Percentiles rank a stretch among this genome's conserved stretches.
Evolutionary conservation across 768 basidiomycete species (phyloP).

Genomic region (Collybiopsis luxurians): DNA sequence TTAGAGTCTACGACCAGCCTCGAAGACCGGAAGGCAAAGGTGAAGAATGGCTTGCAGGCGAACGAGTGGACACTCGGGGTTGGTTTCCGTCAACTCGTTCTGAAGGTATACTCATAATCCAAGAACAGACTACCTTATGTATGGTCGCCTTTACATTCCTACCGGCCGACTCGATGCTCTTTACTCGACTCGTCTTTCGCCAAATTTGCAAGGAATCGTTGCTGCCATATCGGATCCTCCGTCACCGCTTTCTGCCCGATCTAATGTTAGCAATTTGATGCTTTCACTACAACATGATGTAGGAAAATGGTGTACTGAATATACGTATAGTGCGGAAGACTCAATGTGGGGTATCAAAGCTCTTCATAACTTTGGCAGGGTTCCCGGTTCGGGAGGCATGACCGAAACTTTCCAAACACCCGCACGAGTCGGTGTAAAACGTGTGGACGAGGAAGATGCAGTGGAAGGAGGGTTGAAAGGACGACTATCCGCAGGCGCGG

Average conservation of each 20-base stretch:
- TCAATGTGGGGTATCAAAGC: conserved; percentile 89
- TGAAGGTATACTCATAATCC: conserved; percentile 9
- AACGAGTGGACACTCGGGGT: conserved; percentile 78
- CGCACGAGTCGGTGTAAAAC: conserved; percentile 47
- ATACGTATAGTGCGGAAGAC: conserved; percentile 92
- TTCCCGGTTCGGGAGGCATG: conserved; percentile 31
- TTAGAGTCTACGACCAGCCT: conserved; percentile 81
- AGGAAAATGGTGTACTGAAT: conserved; percentile 91
- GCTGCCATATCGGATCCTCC: conserved; percentile 84
- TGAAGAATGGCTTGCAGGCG: conserved; percentile 81
- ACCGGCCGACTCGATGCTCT: conserved; percentile 86
- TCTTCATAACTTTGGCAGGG: conserved; percentile 88
- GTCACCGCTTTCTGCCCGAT: conserved; percentile 41
- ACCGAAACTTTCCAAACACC: conserved; percentile 15
- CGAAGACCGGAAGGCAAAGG: conserved; percentile 73
- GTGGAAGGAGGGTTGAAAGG: conserved; percentile 90
- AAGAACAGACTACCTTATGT: conserved; percentile 81
- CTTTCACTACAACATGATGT: conserved; percentile 89
- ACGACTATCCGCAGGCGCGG: conserved; percentile 88
- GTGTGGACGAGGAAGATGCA: conserved; percentile 94
- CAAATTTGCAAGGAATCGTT: conserved; percentile 78
- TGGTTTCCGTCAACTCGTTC: conserved; percentile 1
- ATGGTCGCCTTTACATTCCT: conserved; percentile 89
- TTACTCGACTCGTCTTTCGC: conserved; percentile 77
- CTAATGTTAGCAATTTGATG: conserved; percentile 68